Evolutionary conservation across 306 rosid species (phyloP), one percentile per base, ranked within the genome.

Genomic region (Sicyos edulis): DNA sequence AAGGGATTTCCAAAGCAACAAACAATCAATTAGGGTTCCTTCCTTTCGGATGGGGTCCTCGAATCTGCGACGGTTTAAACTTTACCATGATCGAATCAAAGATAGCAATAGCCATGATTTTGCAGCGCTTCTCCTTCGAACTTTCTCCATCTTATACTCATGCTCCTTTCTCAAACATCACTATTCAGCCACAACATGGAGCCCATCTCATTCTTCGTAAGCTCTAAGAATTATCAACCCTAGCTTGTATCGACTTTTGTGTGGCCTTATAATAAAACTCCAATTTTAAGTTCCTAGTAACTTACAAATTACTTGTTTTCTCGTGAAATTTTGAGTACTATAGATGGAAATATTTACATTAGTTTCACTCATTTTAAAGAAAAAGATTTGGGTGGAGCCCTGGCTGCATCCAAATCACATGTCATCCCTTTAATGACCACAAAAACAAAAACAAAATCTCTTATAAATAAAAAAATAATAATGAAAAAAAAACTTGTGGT

Each of bases 21-120:
- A 61, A 61, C 14, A 61, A 61, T 61, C 68, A 34, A 61, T 21
- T 34, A 1, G n/a, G 49, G 3, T 61, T 34, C 13, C 4, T 32
- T 2, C 68, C 68, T 16, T 61, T 61, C 14, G 68, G 68, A 7
- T 61, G 68, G 68, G 49, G 68, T 61, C 68, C 68, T 61, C 22
- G 68, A 7, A 34, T 61, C 3, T 61, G 68, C 2, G 3, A 32
- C 0, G 49, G 49, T 4, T 21, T 15, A 61, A 61, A 61, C 49
- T 61, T 61, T 34, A 49, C 68, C 0, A 16, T 61, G 49, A 61
- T 61, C 8, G 68, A 60, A 61, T 45, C 49, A 2, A 61, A 61
- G n/a, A 16, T 61, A n/a, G 49, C 49, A 34, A 3, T 61, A 32
- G 16, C 49, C 0, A 61, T 61, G 49, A 61, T 61, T 9, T 34